phyloP scores from a whole-genome alignment of 2,329 filamentous ascomycete genomes.

The Teratosphaeria pseudoeucalypti region DNA sequence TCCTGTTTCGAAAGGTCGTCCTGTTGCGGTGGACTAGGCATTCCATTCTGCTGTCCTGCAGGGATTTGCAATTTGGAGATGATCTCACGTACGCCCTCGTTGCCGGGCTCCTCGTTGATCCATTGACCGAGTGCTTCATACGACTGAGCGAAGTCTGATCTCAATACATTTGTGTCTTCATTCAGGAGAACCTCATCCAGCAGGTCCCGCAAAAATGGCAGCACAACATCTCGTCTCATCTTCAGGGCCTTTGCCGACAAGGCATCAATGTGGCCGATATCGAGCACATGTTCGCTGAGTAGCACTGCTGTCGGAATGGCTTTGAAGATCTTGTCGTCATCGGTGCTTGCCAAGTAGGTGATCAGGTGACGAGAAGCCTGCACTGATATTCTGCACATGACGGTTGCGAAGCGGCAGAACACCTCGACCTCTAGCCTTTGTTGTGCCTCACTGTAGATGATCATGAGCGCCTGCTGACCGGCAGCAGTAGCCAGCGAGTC shows the following conservation, averaged over 20 bases:
- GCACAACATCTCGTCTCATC: conserved; percentile 57
- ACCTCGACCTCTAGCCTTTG: conserved; percentile 52
- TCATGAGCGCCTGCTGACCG: conserved; percentile 35
- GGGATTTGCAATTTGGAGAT: conserved; percentile 53
- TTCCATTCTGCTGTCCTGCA: conserved; percentile 45
- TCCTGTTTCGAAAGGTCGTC: conserved; percentile 50
- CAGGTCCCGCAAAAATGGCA: conserved; percentile 71
- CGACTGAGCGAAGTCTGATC: conserved; percentile 76
- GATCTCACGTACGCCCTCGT: conserved; percentile 58
- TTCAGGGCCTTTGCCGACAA: conserved; percentile 64
- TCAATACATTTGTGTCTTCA: conserved; percentile 65
- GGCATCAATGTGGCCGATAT: conserved; percentile 48
- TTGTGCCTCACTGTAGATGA: conserved; percentile 46
- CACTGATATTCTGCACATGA: conserved; percentile 52
- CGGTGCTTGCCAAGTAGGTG: conserved; percentile 40
- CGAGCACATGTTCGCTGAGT: conserved; percentile 49
- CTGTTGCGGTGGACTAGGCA: conserved; percentile 47
- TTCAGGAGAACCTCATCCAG: conserved; percentile 70
- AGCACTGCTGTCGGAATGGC: conserved; percentile 50
- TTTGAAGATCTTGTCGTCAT: conserved; percentile 54
- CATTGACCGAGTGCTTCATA: conserved; percentile 72
- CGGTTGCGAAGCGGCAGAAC: conserved; percentile 49
- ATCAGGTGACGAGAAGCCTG: conserved; percentile 45
- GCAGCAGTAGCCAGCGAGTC: conserved; percentile 47
- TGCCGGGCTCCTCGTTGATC: conserved; percentile 62